Conservation (phyloP, 2,329 filamentous ascomycete genomes). For the Exophiala spinifera region DNA sequence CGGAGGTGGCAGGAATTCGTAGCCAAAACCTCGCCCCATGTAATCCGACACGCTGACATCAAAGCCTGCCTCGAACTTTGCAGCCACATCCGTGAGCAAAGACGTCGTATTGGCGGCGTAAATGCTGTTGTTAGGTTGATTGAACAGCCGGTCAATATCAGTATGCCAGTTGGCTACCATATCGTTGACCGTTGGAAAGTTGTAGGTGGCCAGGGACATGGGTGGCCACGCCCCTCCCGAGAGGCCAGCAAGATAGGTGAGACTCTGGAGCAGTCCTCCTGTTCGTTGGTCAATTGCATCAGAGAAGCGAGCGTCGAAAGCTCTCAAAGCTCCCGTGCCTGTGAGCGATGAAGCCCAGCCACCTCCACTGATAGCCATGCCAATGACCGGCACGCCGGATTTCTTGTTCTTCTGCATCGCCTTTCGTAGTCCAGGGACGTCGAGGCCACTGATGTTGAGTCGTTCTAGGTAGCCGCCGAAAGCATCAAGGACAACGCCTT, state of each 20-base stretch:
- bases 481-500: constrained; percentile 11
- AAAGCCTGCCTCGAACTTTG: constrained; percentile 40
- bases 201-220: constrained; percentile 62
- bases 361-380: constrained; percentile 62
- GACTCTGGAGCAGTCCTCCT: constrained; percentile 15
- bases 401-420: constrained; percentile 44
- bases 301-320: constrained; percentile 12
- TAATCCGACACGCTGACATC: constrained; percentile 40
- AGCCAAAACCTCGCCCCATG: constrained; percentile 40
- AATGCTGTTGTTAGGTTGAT: constrained; percentile 34
- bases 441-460: constrained; percentile 12
- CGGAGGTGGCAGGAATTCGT: constrained; percentile 37
- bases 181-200: constrained; percentile 66
- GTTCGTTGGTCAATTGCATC: constrained; percentile 10
- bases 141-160: constrained; percentile 30
- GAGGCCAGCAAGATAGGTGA: constrained; percentile 12
- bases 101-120: constrained; percentile 32
- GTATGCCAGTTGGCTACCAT: constrained; percentile 32
- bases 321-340: constrained; percentile 6
- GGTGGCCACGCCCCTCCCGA: constrained; percentile 12
- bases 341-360: constrained; percentile 10
- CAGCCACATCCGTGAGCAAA: constrained; percentile 35
- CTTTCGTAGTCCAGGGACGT: background rate
- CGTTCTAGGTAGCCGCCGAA: constrained; percentile 9
- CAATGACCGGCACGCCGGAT: constrained; percentile 63